phyloP scores from a whole-genome alignment of 768 basidiomycete genomes.

The Lentinula sp. region DNA sequence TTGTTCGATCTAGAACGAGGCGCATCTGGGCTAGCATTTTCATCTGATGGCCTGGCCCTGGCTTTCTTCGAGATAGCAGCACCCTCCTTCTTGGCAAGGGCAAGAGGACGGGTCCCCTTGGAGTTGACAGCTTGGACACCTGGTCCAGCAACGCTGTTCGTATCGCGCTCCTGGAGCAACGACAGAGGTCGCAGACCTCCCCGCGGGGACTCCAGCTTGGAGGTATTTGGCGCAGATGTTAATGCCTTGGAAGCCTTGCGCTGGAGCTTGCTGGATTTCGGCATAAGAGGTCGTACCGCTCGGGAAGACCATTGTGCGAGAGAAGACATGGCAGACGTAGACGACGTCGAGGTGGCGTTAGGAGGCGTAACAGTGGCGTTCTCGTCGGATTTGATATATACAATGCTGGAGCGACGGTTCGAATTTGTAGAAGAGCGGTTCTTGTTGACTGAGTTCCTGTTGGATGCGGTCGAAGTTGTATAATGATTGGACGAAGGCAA shows the following conservation, averaged over 20 bases:
- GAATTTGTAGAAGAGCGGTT: slow-evolving; percentile 4
- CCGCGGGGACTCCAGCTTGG: slow-evolving; percentile 32
- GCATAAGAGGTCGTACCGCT: slow-evolving; percentile 46
- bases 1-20: slow-evolving; percentile 28
- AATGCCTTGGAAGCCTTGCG: slow-evolving; percentile 30
- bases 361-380: slow-evolving; percentile 16
- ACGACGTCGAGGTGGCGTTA: slow-evolving; percentile 15
- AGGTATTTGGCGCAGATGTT: slow-evolving; percentile 16
- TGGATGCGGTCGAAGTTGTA: slow-evolving; percentile 16
- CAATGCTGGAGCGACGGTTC: slow-evolving; percentile 50
- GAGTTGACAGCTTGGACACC: slow-evolving; percentile 11
- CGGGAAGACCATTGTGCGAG: slow-evolving; percentile 43
- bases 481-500: slow-evolving; percentile 17
- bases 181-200: slow-evolving; percentile 55
- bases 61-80: slow-evolving; percentile 22
- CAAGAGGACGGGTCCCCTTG: slow-evolving; percentile 46
- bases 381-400: slow-evolving; percentile 59
- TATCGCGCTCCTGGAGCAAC: slow-evolving; percentile 55
- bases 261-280: slow-evolving; percentile 43
- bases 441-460: slow-evolving; percentile 10
- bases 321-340: slow-evolving; percentile 29
- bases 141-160: slow-evolving; percentile 24
- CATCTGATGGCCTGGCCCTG: slow-evolving; percentile 22
- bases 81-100: slow-evolving; percentile 51
- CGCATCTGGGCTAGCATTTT: slow-evolving; percentile 23